Conservation (phyloP, 208 protist genomes). For the Hexamita inflata region DNA sequence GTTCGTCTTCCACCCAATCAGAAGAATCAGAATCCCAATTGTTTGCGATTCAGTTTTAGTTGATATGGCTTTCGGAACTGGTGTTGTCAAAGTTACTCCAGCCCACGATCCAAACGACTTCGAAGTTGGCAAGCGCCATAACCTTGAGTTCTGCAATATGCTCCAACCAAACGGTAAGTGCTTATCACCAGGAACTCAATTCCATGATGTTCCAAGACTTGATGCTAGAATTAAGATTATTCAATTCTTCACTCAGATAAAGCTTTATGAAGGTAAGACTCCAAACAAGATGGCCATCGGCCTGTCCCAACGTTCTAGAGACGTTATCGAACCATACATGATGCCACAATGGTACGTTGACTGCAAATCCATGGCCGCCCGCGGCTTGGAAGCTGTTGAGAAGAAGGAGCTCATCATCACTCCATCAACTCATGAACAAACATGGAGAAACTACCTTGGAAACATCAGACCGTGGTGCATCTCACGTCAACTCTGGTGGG, state of each 20-base stretch:
- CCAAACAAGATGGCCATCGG: conserved; percentile 69
- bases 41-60: conserved; percentile 81
- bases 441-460: conserved; percentile 65
- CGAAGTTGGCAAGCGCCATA: conserved; percentile 78
- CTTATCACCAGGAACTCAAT: conserved; percentile 26
- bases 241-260: conserved; percentile 65
- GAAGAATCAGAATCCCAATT: conserved; percentile 72
- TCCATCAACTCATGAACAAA: conserved; percentile 63
- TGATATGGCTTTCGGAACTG: conserved; percentile 86
- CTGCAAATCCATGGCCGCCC: conserved; percentile 59
- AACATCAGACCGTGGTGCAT: conserved; percentile 72
- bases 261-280: conserved; percentile 66
- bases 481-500: conserved; percentile 98
- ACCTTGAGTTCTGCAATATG: conserved; percentile 72
- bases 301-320: conserved; percentile 79
- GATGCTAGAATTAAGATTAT: conserved; percentile 64
- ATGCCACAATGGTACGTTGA: conserved; percentile 98
- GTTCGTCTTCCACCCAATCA: conserved; percentile 78
- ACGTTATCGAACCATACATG: conserved; percentile 94
- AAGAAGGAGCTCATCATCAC: conserved; percentile 71
- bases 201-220: conserved; percentile 85
- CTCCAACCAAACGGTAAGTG: conserved; percentile 73
- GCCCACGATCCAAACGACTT: conserved; percentile 99
- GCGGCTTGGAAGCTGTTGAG: conserved; percentile 51
- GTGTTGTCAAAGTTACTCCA: conserved; percentile 85